These are phyloP conservation scores for Sclerotinia minor DNA, from an alignment of 2,329 filamentous ascomycete genomes.

Conservation along the genomic window DNA sequence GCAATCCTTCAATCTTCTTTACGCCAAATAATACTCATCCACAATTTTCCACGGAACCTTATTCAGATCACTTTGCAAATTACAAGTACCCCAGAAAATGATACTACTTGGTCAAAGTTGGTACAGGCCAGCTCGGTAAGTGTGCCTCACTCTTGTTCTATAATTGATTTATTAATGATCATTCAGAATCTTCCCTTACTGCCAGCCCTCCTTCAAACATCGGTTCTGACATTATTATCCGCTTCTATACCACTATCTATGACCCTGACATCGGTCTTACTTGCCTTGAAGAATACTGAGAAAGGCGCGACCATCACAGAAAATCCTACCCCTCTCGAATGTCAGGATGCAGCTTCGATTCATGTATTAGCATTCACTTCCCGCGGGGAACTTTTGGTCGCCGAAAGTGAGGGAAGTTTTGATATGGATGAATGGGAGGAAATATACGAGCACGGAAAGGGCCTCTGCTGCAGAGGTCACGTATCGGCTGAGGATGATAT, in stretches of 20 bases:
- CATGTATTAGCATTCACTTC: conserved; percentile 86
- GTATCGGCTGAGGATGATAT: conserved; percentile 33
- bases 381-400: conserved; percentile 69
- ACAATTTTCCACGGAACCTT: conserved; percentile 73
- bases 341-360: conserved; percentile 64
- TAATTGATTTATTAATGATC: conserved; percentile 26
- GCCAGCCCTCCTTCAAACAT: conserved; percentile 78
- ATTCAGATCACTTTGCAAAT: conserved; percentile 84
- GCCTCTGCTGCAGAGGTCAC: conserved; percentile 58
- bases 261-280: conserved; percentile 64
- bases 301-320: conserved; percentile 49
- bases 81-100: conserved; percentile 65
- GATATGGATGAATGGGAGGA: conserved; percentile 73
- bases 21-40: conserved; percentile 70
- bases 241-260: conserved; percentile 78
- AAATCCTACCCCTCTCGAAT: conserved; percentile 63
- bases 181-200: conserved; percentile 73
- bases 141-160: conserved; percentile 25
- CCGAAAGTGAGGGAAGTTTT: conserved; percentile 81
- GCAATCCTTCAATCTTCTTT: conserved; percentile 70
- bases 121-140: conserved; percentile 60
- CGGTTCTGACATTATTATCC: conserved; percentile 75
- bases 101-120: conserved; percentile 61
- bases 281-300: conserved; percentile 56
- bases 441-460: conserved; percentile 63